Evolutionary conservation across 306 rosid genomes (phyloP).

Genomic region (Trichosanthes cucumerina): DNA sequence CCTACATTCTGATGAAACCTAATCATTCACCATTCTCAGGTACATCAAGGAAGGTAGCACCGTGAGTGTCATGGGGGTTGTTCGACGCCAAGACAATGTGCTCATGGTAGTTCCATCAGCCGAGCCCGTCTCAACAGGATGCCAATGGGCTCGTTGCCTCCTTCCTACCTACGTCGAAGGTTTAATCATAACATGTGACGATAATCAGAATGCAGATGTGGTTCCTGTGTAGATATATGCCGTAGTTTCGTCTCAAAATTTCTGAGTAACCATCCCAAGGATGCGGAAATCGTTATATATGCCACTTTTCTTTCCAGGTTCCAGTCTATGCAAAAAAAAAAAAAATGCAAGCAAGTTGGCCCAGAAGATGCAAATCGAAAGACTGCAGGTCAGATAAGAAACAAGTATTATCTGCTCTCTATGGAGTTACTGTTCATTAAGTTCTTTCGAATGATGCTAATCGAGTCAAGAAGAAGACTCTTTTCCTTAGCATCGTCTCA

Average conservation of each 20-base stretch:
- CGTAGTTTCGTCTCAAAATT: not conserved
- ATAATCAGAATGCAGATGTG: constrained; percentile 64
- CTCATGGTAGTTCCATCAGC: constrained; percentile 83
- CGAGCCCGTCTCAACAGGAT: constrained; percentile 76
- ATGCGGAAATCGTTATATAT: constrained; percentile 13
- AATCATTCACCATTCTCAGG: constrained; percentile 19
- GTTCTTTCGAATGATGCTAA: not conserved
- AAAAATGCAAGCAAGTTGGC: constrained; percentile 25
- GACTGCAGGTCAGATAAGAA: constrained; percentile 19
- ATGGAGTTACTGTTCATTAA: not conserved
- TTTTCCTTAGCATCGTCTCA: not conserved
- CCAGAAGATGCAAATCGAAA: constrained; percentile 30
- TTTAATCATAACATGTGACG: constrained; percentile 71
- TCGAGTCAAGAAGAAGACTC: not conserved
- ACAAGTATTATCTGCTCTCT: not conserved
- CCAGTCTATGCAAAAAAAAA: not conserved
- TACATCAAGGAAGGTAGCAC: constrained; percentile 96
- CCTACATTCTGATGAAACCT: not conserved
- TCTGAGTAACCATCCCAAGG: constrained; percentile 20
- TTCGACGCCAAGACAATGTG: constrained; percentile 81
- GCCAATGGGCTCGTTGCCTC: constrained; percentile 81
- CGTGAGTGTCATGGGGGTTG: constrained; percentile 92
- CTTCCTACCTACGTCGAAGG: constrained; percentile 78
- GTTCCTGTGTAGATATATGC: constrained; percentile 60
- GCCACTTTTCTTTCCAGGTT: constrained; percentile 19